Evolutionary conservation across 345 rosid species (phyloP), one percentile per base, ranked within the genome.

Genomic region (Eucalyptus camaldulensis): DNA sequence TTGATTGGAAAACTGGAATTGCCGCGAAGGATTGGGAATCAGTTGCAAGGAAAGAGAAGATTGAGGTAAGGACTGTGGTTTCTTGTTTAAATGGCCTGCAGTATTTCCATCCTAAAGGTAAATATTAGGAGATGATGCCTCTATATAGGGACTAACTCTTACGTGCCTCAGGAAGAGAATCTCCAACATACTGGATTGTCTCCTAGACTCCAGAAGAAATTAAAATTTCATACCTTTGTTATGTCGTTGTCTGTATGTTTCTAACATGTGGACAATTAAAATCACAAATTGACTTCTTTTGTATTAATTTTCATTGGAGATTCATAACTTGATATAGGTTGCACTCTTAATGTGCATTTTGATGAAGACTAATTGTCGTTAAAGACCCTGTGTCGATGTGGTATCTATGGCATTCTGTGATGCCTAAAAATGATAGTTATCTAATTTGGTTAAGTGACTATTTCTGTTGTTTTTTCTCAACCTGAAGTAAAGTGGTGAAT

Each of bases 1-100:
- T 97, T 58, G 99, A 97, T 86, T 97, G 99, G 99, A 97, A 92
- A 94, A 95, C 87, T 58, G 99, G 99, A 87, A 95, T 97, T 24
- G 95, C 97, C 4, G 96, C 99, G 9, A 97, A 97, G 93, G 99
- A 98, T 91, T 98, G 99, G 99, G 98, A 96, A 27, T 95, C 99
- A 50, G 97, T 97, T 89, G 99, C 98, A 10, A 97, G 89, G 91
- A 97, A 96, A 88, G 98, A 98, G 90, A 96, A 98, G 91, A 95
- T 98, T 60, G 98, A 98, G 98, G 98, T 91, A 88, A 92, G 95
- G 81, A 88, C 88, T 60, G 15, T 86, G 10, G 60, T 51, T 54
- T 86, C 88, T 86, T 33, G n/a, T 86, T 54, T 60, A 51, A 21
- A 54, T 37, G 58, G 31, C n/a, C 62, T 50, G 44, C 87, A 33